Conservation (phyloP, 768 basidiomycete species). For the Macrolepiota albuminosa region DNA sequence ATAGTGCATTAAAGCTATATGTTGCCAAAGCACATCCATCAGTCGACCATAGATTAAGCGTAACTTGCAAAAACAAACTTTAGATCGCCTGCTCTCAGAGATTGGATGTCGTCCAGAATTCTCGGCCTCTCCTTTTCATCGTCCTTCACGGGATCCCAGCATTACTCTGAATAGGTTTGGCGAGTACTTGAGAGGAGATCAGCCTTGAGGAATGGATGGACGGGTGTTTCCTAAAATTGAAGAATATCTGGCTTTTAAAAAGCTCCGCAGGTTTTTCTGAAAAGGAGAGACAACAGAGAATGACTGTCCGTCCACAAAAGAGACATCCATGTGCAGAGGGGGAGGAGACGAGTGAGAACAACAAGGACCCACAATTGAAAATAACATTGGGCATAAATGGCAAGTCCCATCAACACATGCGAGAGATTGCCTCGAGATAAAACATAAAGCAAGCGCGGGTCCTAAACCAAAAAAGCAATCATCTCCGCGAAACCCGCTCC, state of each 20-base stretch:
- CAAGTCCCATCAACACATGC: background rate
- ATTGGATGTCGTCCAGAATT: background rate
- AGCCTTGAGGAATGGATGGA: background rate
- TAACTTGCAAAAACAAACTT: background rate
- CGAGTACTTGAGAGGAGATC: background rate
- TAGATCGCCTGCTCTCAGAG: background rate
- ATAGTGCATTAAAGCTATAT: background rate
- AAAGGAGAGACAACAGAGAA: background rate
- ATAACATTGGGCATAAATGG: background rate
- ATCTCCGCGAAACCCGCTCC: slow-evolving; percentile 10
- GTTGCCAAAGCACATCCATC: background rate
- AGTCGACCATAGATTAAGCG: background rate
- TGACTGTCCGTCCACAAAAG: background rate
- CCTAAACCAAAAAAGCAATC: background rate
- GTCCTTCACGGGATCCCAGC: background rate
- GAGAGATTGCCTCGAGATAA: background rate
- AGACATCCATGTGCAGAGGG: background rate
- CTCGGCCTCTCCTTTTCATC: background rate
- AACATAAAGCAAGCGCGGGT: background rate
- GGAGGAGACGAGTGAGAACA: background rate
- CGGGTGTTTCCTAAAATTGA: background rate
- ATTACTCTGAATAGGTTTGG: background rate
- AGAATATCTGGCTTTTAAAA: background rate
- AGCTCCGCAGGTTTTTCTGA: background rate
- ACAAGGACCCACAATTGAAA: slow-evolving; percentile 1